Base-by-base conservation (phyloP, 495 filamentous ascomycete species). In the Aspergillus hancockii region DNA sequence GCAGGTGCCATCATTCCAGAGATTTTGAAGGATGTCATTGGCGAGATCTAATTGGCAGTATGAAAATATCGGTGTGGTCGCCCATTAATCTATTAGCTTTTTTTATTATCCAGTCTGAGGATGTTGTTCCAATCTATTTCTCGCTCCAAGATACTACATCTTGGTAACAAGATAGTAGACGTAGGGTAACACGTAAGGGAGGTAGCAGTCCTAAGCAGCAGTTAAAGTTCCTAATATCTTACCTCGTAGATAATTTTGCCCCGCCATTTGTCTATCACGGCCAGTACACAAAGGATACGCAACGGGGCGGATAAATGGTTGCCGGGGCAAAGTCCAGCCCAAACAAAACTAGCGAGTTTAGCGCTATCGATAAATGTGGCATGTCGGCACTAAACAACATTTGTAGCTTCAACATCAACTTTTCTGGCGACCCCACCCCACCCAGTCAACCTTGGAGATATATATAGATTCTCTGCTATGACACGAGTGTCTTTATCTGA, bases 1-100 rank as follows among this genome's bases (percentile, higher is more conserved):
- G 88, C 88, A 8, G 81, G 80, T 36, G 72, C 72, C 13, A 75
- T 90, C 40, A 62, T 83, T 5, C 81, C 81, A 4, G 75, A 81
- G 50, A 72, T 83, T 13, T 59, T 83, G 55, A 76, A 76, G 52
- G 56, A 63, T 23, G 69, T 81, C 14, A 79, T 79, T 66, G 81
- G 78, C 3, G 72, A 81, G 14, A 61, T 79, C 41, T 75, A 56
- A 70, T 23, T 13, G 21, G 22, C 18, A 14, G 0, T 12, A 54
- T 22, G 34, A 19, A 34, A 34, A 18, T 52, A 16, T n/a, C 49
- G 23, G 49, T 28, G 49, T 28, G 23, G 18, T 28, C 9, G 5
- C 0, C 25, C n/a, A 41, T 41, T 9, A 41, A 41, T 16, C 14
- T 41, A 41, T n/a, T 41, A 14, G 32, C 32, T 36, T 18, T 14